phyloP scores from a whole-genome alignment of 345 rosid genomes.

The Adansonia digitata region DNA sequence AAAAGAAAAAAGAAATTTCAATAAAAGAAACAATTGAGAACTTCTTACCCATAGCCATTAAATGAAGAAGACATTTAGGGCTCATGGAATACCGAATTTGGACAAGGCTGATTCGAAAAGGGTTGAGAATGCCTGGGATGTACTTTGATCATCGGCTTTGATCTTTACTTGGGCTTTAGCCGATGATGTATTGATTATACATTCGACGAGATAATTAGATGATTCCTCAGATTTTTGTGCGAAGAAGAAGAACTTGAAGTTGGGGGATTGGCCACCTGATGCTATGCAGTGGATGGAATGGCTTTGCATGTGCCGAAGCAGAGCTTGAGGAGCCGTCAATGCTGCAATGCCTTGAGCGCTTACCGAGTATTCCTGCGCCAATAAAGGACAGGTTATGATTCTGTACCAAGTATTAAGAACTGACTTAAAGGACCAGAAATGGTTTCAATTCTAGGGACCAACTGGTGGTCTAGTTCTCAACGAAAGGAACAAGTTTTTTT shows the following conservation, averaged over 20 bases:
- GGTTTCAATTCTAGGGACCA: not conserved
- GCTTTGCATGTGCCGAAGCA: constrained; percentile 81
- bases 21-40: too few species aligned
- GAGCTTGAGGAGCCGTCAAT: constrained; percentile 66
- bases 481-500: not conserved
- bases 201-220: constrained; percentile 68
- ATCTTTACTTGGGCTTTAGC: constrained; percentile 74
- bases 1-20: not conserved
- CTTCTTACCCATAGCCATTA: not conserved
- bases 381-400: constrained; percentile 4
- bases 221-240: constrained; percentile 79
- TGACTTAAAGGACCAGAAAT: not conserved
- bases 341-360: constrained; percentile 69
- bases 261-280: constrained; percentile 88
- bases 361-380: constrained; percentile 54
- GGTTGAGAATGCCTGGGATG: constrained; percentile 54
- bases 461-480: not conserved
- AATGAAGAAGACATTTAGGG: constrained; percentile 5
- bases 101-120: constrained; percentile 66
- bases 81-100: constrained; percentile 34
- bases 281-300: constrained; percentile 91
- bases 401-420: not conserved
- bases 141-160: constrained; percentile 79
- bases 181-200: constrained; percentile 74
- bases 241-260: constrained; percentile 92